These are phyloP conservation scores for Protea cynaroides DNA, from an alignment of 164 flowering plant genomes.

Conservation along the genomic window DNA sequence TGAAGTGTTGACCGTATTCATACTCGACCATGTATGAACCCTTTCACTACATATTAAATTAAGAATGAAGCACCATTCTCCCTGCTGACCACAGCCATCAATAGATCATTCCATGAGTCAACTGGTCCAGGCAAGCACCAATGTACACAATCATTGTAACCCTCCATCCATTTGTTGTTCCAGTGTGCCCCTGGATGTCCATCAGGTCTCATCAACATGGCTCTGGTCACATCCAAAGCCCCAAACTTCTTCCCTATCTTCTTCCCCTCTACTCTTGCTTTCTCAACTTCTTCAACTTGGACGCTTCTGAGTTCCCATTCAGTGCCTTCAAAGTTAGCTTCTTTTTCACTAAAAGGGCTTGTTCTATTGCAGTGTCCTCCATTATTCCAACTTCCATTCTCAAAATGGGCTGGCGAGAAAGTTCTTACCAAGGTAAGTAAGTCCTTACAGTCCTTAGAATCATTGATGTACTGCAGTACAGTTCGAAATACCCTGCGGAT, in stretches of 20 bases:
- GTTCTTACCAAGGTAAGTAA: constrained; percentile 60
- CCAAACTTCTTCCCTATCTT: constrained; percentile 37
- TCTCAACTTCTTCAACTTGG: constrained; percentile 54
- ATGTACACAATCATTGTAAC: constrained; percentile 72
- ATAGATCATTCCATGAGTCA: constrained; percentile 73
- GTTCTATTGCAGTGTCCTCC: constrained; percentile 75
- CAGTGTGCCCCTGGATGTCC: constrained; percentile 74
- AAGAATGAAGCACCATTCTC: not conserved
- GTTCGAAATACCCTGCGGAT: constrained; percentile 19
- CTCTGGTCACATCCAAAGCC: constrained; percentile 66
- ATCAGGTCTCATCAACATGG: constrained; percentile 85
- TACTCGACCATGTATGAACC: no score
- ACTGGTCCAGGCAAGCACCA: constrained; percentile 98
- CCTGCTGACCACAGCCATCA: constrained; percentile 32
- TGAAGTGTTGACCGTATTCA: no score
- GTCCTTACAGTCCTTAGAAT: constrained; percentile 36
- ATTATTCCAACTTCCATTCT: constrained; percentile 67
- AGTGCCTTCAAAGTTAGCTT: constrained; percentile 16
- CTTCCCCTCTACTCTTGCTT: constrained; percentile 25
- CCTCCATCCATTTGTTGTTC: constrained; percentile 69
- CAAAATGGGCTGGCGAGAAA: constrained; percentile 84
- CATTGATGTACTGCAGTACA: constrained; percentile 34
- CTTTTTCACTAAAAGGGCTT: constrained; percentile 31
- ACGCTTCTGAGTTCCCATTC: constrained; percentile 48
- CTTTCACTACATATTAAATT: no score